These are phyloP conservation scores for Spathaspora passalidarum DNA, from an alignment of 805 yeast species.

Conservation along the genomic window DNA sequence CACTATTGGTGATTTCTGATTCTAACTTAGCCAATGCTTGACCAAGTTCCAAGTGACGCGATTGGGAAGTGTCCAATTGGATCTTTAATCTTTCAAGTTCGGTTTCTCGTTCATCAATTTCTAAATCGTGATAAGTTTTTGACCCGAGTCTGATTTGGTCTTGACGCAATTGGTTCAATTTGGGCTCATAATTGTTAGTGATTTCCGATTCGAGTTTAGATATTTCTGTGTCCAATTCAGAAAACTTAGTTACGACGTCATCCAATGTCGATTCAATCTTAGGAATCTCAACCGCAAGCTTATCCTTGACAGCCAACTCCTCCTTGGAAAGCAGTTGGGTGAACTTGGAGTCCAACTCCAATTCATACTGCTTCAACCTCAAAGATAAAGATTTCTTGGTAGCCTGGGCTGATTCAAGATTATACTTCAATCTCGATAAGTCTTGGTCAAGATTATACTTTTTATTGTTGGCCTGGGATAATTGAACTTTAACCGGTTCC, in stretches of 20 bases:
- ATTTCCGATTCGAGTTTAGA: conserved; percentile 53
- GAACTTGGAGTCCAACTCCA: conserved; percentile 56
- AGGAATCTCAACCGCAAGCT: conserved; percentile 34
- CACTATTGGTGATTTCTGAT: conserved; percentile 30
- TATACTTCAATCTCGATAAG: conserved; percentile 28
- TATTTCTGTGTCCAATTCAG: conserved; percentile 45
- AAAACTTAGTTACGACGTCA: conserved; percentile 36
- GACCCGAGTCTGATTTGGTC: conserved; percentile 11
- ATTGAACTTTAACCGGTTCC: conserved; percentile 42
- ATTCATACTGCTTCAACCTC: conserved; percentile 41
- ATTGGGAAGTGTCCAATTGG: conserved; percentile 26
- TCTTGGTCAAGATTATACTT: conserved; percentile 45
- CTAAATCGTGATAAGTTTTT: conserved; percentile 11
- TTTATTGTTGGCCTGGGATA: conserved; percentile 41
- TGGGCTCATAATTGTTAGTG: conserved; percentile 55
- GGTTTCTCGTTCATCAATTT: conserved; percentile 16
- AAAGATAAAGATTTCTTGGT: conserved; percentile 31
- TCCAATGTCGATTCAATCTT: conserved; percentile 40
- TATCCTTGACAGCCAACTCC: conserved; percentile 45
- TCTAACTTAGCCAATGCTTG: conserved; percentile 25
- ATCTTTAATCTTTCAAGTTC: conserved; percentile 22
- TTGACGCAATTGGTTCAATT: conserved; percentile 20
- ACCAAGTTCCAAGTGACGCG: conserved; percentile 22
- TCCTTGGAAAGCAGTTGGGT: conserved; percentile 46
- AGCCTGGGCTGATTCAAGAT: conserved; percentile 29